Evolutionary conservation across 176 grass and related monocot genomes (phyloP).

Genomic region (Hsuehochloa calcarea): DNA sequence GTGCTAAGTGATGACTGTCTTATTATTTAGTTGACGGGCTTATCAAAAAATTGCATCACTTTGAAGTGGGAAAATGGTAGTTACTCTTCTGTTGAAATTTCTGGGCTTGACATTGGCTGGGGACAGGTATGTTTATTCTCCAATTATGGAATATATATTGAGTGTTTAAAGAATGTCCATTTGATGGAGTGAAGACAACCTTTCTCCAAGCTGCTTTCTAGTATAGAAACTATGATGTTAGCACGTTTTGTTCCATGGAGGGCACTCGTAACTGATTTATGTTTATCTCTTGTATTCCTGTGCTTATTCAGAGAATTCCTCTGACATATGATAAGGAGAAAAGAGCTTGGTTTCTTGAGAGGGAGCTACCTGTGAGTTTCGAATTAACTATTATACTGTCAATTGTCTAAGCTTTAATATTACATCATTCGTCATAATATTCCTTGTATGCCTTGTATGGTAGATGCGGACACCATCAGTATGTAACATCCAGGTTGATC

Average conservation of each 20-base stretch:
- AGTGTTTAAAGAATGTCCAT: not conserved
- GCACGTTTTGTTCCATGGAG: not conserved
- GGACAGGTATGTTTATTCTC: conserved; percentile 66
- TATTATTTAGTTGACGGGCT: conserved; percentile 70
- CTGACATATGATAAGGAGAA: conserved; percentile 57
- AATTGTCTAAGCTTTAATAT: not conserved
- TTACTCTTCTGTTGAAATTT: conserved; percentile 87
- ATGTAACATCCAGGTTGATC: not conserved
- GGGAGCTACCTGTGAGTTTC: conserved; percentile 75
- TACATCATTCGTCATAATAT: not conserved
- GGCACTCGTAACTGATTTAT: not conserved
- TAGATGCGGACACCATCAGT: not conserved
- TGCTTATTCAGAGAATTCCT: conserved; percentile 57
- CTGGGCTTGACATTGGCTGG: conserved; percentile 96
- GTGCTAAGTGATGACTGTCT: conserved; percentile 14
- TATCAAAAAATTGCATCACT: conserved; percentile 59
- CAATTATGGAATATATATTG: not conserved
- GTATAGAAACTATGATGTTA: not conserved
- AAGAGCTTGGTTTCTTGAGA: conserved; percentile 75
- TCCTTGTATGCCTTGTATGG: not conserved
- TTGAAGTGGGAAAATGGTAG: conserved; percentile 68
- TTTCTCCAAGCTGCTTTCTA: not conserved
- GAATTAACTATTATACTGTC: not conserved
- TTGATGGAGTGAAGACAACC: not conserved
- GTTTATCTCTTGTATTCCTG: not conserved